phyloP scores from a whole-genome alignment of 805 yeast species.

The Kurtzmaniella fragi region DNA sequence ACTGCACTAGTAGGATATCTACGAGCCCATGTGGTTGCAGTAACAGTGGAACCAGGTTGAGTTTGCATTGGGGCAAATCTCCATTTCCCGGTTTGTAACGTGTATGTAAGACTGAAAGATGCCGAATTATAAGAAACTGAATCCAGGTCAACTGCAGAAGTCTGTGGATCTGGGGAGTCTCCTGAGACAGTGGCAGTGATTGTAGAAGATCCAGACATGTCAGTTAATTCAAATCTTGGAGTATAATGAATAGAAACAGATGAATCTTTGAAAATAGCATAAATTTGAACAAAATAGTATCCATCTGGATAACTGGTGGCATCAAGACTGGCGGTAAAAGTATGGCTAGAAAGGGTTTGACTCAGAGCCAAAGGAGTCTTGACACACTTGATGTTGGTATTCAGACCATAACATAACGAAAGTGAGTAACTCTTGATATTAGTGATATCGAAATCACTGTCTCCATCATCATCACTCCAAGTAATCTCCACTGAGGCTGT shows the following conservation, averaged over 20 bases:
- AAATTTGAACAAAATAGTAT: conserved; percentile 65
- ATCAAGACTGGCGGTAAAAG: conserved; percentile 42
- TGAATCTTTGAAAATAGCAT: conserved; percentile 35
- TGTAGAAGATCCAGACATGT: conserved; percentile 68
- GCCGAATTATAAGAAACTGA: conserved; percentile 21
- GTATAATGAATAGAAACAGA: conserved; percentile 63
- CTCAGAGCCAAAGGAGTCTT: conserved; percentile 16
- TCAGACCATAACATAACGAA: conserved; percentile 65
- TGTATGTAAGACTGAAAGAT: conserved; percentile 68
- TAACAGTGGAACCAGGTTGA: conserved; percentile 73
- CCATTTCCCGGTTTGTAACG: conserved; percentile 70
- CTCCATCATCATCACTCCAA: conserved; percentile 52
- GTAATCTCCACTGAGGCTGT: conserved; percentile 22
- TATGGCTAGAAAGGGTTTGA: conserved; percentile 17
- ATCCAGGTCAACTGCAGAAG: conserved; percentile 23
- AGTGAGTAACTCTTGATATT: conserved; percentile 46
- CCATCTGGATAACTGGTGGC: conserved; percentile 56
- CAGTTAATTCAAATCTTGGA: conserved; percentile 57
- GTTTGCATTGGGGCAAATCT: conserved; percentile 91
- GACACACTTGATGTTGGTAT: conserved; percentile 40
- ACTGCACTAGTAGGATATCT: conserved; percentile 65
- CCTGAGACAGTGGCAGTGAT: conserved; percentile 33
- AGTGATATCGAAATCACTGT: conserved; percentile 36
- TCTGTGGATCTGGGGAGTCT: conserved; percentile 36
- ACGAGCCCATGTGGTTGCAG: conserved; percentile 62